A percentile compares a stretch with the other conserved stretches of the same genome.
Evolutionary conservation across 345 rosid genomes (phyloP).

Genomic region (Salix caprea): DNA sequence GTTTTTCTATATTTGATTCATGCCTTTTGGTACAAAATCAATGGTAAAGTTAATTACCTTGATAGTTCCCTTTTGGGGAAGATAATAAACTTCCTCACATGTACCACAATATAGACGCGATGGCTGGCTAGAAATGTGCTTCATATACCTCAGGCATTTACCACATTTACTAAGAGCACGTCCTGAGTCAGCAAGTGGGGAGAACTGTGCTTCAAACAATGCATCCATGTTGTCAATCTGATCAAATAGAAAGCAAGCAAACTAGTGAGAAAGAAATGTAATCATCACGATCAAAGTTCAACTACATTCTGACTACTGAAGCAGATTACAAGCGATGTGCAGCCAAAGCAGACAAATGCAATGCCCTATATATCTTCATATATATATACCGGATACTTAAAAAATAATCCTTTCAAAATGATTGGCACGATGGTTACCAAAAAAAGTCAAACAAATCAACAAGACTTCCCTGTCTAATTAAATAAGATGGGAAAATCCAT

Average conservation of each 20-base stretch:
- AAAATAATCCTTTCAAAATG: too few relatives aligned
- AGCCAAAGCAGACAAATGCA: neutral
- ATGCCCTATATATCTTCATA: neutral
- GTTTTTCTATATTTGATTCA: too few relatives aligned
- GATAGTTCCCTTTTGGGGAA: slow-evolving; percentile 86
- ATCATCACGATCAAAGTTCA: neutral
- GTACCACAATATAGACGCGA: slow-evolving; percentile 80
- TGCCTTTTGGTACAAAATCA: too few relatives aligned
- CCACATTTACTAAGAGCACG: slow-evolving; percentile 89
- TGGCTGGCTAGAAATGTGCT: slow-evolving; percentile 74
- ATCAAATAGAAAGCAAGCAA: slow-evolving; percentile 4
- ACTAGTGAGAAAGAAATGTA: neutral
- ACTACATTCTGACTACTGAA: too few relatives aligned
- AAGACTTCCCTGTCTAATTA: too few relatives aligned
- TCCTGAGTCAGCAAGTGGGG: slow-evolving; percentile 81
- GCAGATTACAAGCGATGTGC: neutral
- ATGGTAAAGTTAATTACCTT: slow-evolving; percentile 47
- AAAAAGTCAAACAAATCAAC: too few relatives aligned
- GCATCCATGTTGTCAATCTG: slow-evolving; percentile 95
- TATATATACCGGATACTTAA: neutral
- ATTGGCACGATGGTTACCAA: too few relatives aligned
- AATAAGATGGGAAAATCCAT: too few relatives aligned
- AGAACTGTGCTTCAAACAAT: slow-evolving; percentile 91
- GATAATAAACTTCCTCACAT: slow-evolving; percentile 92
- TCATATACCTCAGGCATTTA: slow-evolving; percentile 95